These are phyloP conservation scores for Parmales sp. DNA, from an alignment of 108 stramenopile genomes.

Conservation along the genomic window DNA sequence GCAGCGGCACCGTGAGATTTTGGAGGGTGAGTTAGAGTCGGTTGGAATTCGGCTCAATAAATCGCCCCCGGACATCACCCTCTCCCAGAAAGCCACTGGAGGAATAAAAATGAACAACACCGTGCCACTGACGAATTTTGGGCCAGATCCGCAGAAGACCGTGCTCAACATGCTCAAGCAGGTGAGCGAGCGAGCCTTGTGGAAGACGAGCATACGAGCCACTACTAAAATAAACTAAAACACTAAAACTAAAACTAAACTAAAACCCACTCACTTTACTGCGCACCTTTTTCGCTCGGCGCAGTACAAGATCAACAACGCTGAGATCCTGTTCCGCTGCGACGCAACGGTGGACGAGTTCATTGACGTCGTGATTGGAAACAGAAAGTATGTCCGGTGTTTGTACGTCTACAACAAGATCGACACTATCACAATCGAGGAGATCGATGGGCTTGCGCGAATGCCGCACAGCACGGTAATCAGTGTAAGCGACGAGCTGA, in stretches of 20 bases:
- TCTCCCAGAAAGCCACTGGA: conserved; percentile 78
- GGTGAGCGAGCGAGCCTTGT: background rate
- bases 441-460: conserved; percentile 90
- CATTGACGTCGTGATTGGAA: conserved; percentile 94
- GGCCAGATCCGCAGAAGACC: conserved; percentile 79
- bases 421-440: conserved; percentile 92
- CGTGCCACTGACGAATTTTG: conserved; percentile 78
- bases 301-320: conserved; percentile 88
- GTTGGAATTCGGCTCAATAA: conserved; percentile 95
- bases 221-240: no score
- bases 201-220: no score
- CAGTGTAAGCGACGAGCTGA: conserved; percentile 70
- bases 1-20: conserved; percentile 89
- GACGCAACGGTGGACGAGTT: conserved; percentile 90
- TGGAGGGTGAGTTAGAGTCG: conserved; percentile 92
- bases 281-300: conserved; percentile 23
- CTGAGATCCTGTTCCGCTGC: conserved; percentile 86
- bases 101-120: conserved; percentile 87
- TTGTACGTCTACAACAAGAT: conserved; percentile 98
- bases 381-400: conserved; percentile 88
- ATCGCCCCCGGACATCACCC: conserved; percentile 73
- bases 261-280: background rate
- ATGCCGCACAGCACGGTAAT: conserved; percentile 89
- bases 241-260: no score
- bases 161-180: conserved; percentile 53